Percentiles rank a stretch among this genome's conserved stretches.
These are phyloP conservation scores for Suillus spraguei DNA, from an alignment of 768 basidiomycete species.

Conservation along the genomic window DNA sequence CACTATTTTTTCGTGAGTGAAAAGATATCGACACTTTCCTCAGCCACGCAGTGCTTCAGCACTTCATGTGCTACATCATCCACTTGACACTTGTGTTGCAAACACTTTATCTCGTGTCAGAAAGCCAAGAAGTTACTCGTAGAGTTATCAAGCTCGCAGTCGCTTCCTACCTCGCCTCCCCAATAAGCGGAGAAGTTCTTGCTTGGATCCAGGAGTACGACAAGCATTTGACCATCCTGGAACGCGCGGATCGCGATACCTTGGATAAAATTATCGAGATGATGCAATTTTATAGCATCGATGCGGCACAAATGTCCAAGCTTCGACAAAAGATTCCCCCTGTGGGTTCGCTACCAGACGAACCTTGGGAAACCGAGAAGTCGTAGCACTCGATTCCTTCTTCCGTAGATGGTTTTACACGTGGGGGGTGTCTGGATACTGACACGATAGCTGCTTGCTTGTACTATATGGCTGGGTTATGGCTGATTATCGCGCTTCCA, in stretches of 20 bases:
- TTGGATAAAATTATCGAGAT: not conserved
- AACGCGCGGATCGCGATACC: not conserved
- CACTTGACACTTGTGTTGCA: conserved; percentile 28
- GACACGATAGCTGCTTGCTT: not conserved
- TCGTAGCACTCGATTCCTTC: not conserved
- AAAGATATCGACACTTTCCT: not conserved
- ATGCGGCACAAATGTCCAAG: not conserved
- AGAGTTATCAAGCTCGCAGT: not conserved
- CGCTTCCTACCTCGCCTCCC: not conserved
- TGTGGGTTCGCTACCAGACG: not conserved
- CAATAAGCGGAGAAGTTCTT: not conserved
- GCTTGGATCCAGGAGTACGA: not conserved
- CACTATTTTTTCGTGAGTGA: not conserved
- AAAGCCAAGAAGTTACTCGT: not conserved
- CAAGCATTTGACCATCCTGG: not conserved
- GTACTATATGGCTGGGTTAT: not conserved
- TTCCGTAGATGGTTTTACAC: not conserved
- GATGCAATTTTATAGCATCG: not conserved
- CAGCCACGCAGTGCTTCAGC: conserved; percentile 14
- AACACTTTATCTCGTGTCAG: conserved; percentile 16
- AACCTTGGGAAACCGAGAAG: not conserved
- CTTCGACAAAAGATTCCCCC: not conserved
- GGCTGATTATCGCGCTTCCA: not conserved
- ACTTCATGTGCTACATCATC: conserved; percentile 28
- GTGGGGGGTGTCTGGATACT: not conserved